Percentiles rank a stretch among this genome's conserved stretches.
Conservation (phyloP, 1,284 basidiomycete genomes). For the Cutaneotrichosporon sp. region DNA sequence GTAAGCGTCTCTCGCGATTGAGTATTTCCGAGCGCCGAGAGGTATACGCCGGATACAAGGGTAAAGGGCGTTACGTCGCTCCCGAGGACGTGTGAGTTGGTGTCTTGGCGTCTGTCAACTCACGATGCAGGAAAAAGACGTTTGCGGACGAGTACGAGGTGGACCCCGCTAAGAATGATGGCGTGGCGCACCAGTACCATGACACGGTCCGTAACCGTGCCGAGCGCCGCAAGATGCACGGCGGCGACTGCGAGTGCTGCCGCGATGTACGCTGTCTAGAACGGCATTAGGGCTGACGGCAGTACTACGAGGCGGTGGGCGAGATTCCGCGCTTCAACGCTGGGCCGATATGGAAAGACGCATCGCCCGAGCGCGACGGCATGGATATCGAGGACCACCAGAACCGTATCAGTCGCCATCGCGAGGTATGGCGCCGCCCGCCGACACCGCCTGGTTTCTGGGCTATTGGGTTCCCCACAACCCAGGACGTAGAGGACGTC, state of each 20-base stretch:
- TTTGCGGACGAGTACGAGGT: conserved; percentile 66
- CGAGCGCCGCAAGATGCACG: conserved; percentile 63
- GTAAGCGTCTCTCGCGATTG: conserved; percentile 27
- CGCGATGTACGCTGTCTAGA: conserved; percentile 56
- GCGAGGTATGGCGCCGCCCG: conserved; percentile 59
- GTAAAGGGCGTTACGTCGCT: conserved; percentile 34
- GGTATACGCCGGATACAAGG: conserved; percentile 39
- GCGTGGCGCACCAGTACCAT: conserved; percentile 63
- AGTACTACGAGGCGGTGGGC: conserved; percentile 77
- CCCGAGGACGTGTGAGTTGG: conserved; percentile 33
- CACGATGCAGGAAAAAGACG: conserved; percentile 43
- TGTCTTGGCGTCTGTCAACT: neutral
- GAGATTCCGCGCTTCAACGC: conserved; percentile 61
- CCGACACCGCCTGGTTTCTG: conserved; percentile 74
- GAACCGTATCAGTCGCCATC: conserved; percentile 71
- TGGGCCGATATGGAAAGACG: conserved; percentile 61
- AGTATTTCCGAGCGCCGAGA: conserved; percentile 28
- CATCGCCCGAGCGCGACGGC: neutral
- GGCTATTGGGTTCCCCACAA: conserved; percentile 78
- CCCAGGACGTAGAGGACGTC: conserved; percentile 68
- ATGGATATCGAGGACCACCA: conserved; percentile 56
- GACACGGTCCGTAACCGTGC: conserved; percentile 67
- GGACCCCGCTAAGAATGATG: conserved; percentile 61
- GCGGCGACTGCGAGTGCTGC: conserved; percentile 77
- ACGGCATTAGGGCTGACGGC: neutral